Evolutionary conservation across 495 filamentous ascomycete genomes (phyloP).

Genomic region (Trichoderma orchidacearum): DNA sequence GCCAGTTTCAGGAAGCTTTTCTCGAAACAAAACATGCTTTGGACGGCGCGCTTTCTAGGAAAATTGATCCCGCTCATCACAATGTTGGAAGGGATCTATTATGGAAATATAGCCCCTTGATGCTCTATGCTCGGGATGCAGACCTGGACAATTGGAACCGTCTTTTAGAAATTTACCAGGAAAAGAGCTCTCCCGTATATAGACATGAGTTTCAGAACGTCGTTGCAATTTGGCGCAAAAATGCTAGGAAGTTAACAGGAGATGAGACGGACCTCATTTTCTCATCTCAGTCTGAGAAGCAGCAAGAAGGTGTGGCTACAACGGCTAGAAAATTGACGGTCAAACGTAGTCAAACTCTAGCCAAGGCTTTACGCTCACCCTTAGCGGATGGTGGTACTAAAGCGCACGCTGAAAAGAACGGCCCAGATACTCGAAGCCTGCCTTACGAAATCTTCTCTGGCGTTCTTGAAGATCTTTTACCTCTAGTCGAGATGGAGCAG

Average conservation of each 20-base stretch:
- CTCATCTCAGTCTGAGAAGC: slow-evolving; percentile 76
- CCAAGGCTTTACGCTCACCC: slow-evolving; percentile 62
- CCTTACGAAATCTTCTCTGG: slow-evolving; percentile 76
- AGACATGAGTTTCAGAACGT: slow-evolving; percentile 74
- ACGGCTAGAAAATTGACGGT: slow-evolving; percentile 87
- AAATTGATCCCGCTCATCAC: slow-evolving; percentile 38
- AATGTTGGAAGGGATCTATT: slow-evolving; percentile 40
- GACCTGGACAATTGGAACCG: slow-evolving; percentile 68
- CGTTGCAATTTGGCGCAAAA: slow-evolving; percentile 66
- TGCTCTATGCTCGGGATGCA: slow-evolving; percentile 77
- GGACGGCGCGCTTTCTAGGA: slow-evolving; percentile 36
- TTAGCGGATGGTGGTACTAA: slow-evolving; percentile 49
- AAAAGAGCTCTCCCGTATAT: slow-evolving; percentile 59
- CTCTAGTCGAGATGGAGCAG: slow-evolving; percentile 76
- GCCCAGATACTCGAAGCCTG: slow-evolving; percentile 48
- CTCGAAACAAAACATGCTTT: slow-evolving; percentile 46
- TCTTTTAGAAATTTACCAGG: slow-evolving; percentile 66
- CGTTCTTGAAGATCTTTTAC: slow-evolving; percentile 62
- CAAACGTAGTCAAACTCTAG: slow-evolving; percentile 66
- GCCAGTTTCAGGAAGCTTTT: slow-evolving; percentile 64
- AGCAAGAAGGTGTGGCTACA: slow-evolving; percentile 52
- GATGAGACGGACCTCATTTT: slow-evolving; percentile 87
- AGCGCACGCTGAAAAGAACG: slow-evolving; percentile 43
- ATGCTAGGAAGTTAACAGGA: slow-evolving; percentile 59
- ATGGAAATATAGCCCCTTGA: slow-evolving; percentile 73